Percentiles rank a stretch among this genome's conserved stretches.
These are phyloP conservation scores for Stylosanthes scabra DNA, from an alignment of 331 rosid species.

Conservation along the genomic window DNA sequence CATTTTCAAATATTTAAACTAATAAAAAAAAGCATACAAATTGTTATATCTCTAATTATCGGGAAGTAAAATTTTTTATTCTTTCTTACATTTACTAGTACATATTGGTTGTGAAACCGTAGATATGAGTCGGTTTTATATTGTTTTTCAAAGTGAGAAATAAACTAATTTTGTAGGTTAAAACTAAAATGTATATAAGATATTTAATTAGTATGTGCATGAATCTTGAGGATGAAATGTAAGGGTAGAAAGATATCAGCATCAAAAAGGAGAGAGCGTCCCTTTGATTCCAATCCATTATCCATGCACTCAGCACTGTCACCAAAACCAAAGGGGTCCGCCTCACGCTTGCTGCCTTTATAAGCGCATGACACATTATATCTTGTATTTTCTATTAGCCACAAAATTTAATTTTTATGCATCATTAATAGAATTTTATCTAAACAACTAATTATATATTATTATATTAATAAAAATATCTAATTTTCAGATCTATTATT, in stretches of 20 bases:
- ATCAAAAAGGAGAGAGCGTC: slow-evolving; percentile 51
- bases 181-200: neutral
- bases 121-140: neutral
- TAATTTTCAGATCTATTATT: too few species aligned
- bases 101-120: too few species aligned
- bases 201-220: neutral
- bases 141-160: neutral
- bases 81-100: too few species aligned
- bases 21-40: too few species aligned
- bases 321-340: slow-evolving; percentile 3
- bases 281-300: slow-evolving; percentile 83
- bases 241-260: slow-evolving; percentile 69
- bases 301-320: slow-evolving; percentile 66
- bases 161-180: neutral
- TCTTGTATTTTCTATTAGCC: slow-evolving; percentile 42
- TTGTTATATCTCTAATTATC: too few species aligned
- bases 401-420: too few species aligned
- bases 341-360: slow-evolving; percentile 18
- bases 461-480: too few species aligned
- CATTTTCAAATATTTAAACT: too few species aligned
- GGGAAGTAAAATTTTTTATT: too few species aligned
- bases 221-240: slow-evolving; percentile 57
- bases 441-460: too few species aligned
- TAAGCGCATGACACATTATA: slow-evolving; percentile 42
- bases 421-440: too few species aligned